Evolutionary conservation across 345 rosid genomes (phyloP), one percentile per base, ranked within the genome.

Genomic region (Rhizophora apiculata): DNA sequence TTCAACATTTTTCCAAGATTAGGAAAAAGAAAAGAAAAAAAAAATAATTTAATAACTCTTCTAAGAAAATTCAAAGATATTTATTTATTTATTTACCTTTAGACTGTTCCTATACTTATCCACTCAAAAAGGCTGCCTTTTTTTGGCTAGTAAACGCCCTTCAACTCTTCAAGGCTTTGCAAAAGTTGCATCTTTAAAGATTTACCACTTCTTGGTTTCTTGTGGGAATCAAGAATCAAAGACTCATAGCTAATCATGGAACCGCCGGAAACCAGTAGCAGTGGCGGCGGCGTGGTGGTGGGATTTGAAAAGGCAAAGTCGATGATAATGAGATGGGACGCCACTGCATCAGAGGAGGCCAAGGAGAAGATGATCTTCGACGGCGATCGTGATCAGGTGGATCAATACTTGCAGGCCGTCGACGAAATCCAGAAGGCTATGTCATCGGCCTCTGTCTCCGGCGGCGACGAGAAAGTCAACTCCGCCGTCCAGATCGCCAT

Each of bases 401-500:
- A 89, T 78, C 89, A 78, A 4, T 94, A 94, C 83, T 86, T 91
- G 59, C 79, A 80, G 55, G 97, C 99, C n/a, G 89, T 95, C 55
- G 97, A 95, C 64, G 93, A 95, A 80, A 85, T 95, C 86, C 96
- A 89, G 67, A 77, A 81, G 27, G 78, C 88, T 29, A 63, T 86
- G 62, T 82, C 91, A 1, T 72, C 76, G 30, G 75, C 84, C 1
- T 80, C 82, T 0, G 76, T 89, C 69, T 78, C 89, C 56, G 83
- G 70, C 19, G 69, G 52, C 22, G 71, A 70, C 29, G 74, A 76
- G n/a, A 82, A 86, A 75, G 92, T 84, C 76, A 83, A 78, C 79
- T 82, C 87, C 4, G 70, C 88, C 13, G 81, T 91, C 71, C 97
- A 91, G 90, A 91, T 95, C 89, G 96, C 99, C 62, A 95, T 95